Percentiles rank a stretch among this genome's conserved stretches.
phyloP scores from a whole-genome alignment of 345 rosid species.

The Citrus maxima region DNA sequence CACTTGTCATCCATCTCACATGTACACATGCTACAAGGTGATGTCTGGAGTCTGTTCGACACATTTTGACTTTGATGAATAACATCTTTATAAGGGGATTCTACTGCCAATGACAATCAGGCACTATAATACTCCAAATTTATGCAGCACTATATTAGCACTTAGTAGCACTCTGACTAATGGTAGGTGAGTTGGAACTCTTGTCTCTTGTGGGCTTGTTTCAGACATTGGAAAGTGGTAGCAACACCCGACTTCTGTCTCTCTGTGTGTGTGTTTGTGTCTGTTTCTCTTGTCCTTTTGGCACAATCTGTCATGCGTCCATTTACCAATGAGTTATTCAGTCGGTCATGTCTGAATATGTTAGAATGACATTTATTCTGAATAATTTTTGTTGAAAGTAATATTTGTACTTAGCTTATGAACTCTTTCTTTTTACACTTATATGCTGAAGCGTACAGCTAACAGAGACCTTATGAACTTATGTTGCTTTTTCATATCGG shows the following conservation, averaged over 20 bases:
- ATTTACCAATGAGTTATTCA: not conserved
- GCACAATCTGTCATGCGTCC: not conserved
- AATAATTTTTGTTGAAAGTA: not conserved
- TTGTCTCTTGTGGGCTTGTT: not conserved
- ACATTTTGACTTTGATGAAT: not conserved
- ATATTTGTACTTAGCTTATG: not conserved
- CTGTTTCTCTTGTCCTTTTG: not conserved
- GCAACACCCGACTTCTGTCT: not conserved
- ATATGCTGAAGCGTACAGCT: no score
- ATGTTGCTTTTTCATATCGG: slow-evolving; percentile 18
- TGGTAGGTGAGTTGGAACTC: not conserved
- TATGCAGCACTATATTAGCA: not conserved
- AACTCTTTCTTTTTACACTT: no score
- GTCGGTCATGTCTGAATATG: not conserved
- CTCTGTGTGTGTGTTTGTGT: not conserved
- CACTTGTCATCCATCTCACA: not conserved
- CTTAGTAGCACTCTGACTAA: not conserved
- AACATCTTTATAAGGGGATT: not conserved
- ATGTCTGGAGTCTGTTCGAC: no score
- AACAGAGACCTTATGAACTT: not conserved
- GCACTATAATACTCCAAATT: not conserved
- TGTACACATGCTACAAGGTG: not conserved
- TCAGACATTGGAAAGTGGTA: not conserved
- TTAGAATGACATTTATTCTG: not conserved
- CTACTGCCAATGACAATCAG: not conserved